A percentile compares a stretch with the other conserved stretches of the same genome.
These are phyloP conservation scores for Castanospermum australe DNA, from an alignment of 306 rosid genomes.

Conservation along the genomic window DNA sequence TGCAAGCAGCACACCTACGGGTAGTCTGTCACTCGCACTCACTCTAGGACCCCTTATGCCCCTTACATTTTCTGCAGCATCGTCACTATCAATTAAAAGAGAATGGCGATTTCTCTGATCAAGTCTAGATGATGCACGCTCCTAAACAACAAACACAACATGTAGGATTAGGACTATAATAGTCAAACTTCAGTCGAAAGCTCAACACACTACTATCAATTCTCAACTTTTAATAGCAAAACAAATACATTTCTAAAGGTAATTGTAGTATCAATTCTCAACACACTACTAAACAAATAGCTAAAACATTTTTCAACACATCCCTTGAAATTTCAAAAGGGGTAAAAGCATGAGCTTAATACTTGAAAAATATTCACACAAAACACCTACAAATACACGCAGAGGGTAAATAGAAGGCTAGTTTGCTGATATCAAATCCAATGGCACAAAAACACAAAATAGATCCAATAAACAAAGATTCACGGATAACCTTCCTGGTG, in stretches of 20 bases:
- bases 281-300: too few relatives aligned
- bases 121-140: conserved; percentile 42
- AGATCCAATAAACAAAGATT: not conserved
- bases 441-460: not conserved
- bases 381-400: not conserved
- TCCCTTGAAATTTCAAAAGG: not conserved
- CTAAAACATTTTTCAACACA: too few relatives aligned
- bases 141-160: conserved; percentile 41
- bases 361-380: not conserved
- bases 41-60: conserved; percentile 30
- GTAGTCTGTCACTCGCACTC: conserved; percentile 63
- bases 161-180: not conserved
- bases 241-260: not conserved
- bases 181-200: not conserved
- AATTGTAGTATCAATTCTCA: too few relatives aligned
- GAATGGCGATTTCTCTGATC: conserved; percentile 39
- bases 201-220: not conserved
- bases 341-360: not conserved
- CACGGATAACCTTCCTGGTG: not conserved
- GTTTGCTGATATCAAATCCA: not conserved
- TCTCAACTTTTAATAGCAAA: not conserved
- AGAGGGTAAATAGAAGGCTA: not conserved
- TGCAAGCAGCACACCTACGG: conserved; percentile 77
- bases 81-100: conserved; percentile 32
- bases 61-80: conserved; percentile 39